phyloP scores from a whole-genome alignment of 768 basidiomycete genomes.

The Hygrophorus russula region DNA sequence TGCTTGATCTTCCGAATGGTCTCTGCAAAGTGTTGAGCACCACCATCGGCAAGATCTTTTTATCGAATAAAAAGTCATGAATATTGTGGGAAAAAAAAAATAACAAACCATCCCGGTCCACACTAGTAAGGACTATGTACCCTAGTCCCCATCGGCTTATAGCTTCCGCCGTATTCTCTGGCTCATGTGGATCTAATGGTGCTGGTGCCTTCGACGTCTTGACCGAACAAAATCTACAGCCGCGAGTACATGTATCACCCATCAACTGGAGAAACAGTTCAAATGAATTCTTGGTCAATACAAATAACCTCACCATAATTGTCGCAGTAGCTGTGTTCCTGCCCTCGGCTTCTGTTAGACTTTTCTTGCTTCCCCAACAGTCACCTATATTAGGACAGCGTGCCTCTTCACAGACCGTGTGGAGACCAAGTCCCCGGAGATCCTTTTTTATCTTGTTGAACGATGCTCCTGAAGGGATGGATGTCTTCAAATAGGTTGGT shows the following conservation, averaged over 20 bases:
- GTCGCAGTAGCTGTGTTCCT: slow-evolving; percentile 89
- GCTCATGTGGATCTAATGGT: slow-evolving; percentile 91
- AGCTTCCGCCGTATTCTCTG: slow-evolving; percentile 96
- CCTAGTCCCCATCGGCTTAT: slow-evolving; percentile 97
- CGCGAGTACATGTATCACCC: slow-evolving; percentile 98
- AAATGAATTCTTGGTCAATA: background rate
- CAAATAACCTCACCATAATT: slow-evolving; percentile 67
- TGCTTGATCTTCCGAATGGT: slow-evolving; percentile 94
- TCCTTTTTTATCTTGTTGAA: slow-evolving; percentile 94
- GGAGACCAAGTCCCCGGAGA: slow-evolving; percentile 78
- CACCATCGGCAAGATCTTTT: slow-evolving; percentile 84
- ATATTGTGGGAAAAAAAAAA: background rate
- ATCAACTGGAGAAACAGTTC: slow-evolving; percentile 52
- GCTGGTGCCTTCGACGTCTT: slow-evolving; percentile 86
- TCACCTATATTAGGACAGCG: slow-evolving; percentile 99
- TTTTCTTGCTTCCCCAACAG: slow-evolving; percentile 89
- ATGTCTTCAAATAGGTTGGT: slow-evolving; percentile 81
- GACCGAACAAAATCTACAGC: slow-evolving; percentile 94
- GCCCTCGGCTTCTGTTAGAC: slow-evolving; percentile 53
- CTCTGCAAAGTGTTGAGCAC: slow-evolving; percentile 88
- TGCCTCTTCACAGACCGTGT: slow-evolving; percentile 98
- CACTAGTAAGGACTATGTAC: slow-evolving; percentile 94
- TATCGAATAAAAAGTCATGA: background rate
- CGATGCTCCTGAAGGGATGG: slow-evolving; percentile 80
- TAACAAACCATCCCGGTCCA: slow-evolving; percentile 85